phyloP scores from a whole-genome alignment of 2,329 filamentous ascomycete genomes.

The Aspergillus persii region DNA sequence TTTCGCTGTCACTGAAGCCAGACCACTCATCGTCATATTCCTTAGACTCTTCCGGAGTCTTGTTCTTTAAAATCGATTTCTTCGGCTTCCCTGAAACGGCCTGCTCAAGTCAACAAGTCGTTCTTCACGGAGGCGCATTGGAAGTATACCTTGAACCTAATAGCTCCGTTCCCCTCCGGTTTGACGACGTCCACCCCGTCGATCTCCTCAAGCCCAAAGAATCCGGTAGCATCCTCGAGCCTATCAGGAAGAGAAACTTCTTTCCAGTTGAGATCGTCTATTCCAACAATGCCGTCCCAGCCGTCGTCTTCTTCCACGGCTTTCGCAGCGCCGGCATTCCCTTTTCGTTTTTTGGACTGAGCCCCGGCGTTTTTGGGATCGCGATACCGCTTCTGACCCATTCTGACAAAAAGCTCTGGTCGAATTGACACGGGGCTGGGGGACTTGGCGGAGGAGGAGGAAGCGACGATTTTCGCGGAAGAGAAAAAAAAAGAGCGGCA shows the following conservation, averaged over 20 bases:
- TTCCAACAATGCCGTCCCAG: constrained; percentile 30
- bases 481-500: constrained; percentile 38
- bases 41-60: constrained; percentile 14
- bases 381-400: constrained; percentile 38
- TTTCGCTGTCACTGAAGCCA: constrained; percentile 60
- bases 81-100: constrained; percentile 33
- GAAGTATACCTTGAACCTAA: constrained; percentile 42
- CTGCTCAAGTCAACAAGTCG: constrained; percentile 17
- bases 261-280: constrained; percentile 61
- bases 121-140: constrained; percentile 1
- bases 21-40: constrained; percentile 59
- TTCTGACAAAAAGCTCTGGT: constrained; percentile 10
- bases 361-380: constrained; percentile 28
- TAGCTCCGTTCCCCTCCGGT: constrained; percentile 53
- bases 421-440: neutral
- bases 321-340: constrained; percentile 18
- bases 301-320: constrained; percentile 17
- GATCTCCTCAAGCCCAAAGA: constrained; percentile 87
- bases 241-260: constrained; percentile 69
- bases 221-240: constrained; percentile 86
- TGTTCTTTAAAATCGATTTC: constrained; percentile 32
- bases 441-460: constrained; percentile 7
- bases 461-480: constrained; percentile 14
- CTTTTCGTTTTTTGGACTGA: constrained; percentile 38
- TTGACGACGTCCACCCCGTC: constrained; percentile 84